Evolutionary conservation across 805 yeast genomes (phyloP).

Genomic region (Candida maesae): DNA sequence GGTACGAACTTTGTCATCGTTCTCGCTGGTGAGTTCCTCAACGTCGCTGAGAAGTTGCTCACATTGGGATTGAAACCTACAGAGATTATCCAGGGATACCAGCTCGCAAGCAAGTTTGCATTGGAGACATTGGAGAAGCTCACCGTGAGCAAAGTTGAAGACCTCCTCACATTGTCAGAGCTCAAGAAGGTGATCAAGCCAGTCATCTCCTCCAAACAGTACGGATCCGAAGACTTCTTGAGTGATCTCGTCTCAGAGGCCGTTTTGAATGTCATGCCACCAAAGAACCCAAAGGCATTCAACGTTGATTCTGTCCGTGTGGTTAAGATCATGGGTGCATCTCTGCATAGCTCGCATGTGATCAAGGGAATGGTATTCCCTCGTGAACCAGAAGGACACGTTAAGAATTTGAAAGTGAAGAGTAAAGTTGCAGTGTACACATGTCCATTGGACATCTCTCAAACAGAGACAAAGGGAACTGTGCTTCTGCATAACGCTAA

Average conservation of each 20-base stretch:
- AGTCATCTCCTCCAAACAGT: slow-evolving; percentile 90
- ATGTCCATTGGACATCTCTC: slow-evolving; percentile 90
- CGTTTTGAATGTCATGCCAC: slow-evolving; percentile 72
- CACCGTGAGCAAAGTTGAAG: slow-evolving; percentile 57
- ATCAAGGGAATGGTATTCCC: slow-evolving; percentile 98
- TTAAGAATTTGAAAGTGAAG: slow-evolving; percentile 56
- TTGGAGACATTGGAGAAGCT: slow-evolving; percentile 62
- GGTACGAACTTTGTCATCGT: slow-evolving; percentile 88
- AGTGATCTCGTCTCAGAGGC: slow-evolving; percentile 83
- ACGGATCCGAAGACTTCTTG: slow-evolving; percentile 78
- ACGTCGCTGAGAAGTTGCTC: slow-evolving; percentile 79
- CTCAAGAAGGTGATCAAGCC: slow-evolving; percentile 74
- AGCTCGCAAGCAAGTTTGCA: slow-evolving; percentile 77
- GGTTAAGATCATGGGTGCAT: slow-evolving; percentile 93
- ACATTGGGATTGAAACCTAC: slow-evolving; percentile 85
- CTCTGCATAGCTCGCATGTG: slow-evolving; percentile 69
- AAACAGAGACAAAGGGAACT: slow-evolving; percentile 98
- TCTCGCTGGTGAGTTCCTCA: slow-evolving; percentile 88
- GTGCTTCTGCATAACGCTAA: slow-evolving; percentile 93
- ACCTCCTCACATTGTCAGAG: slow-evolving; percentile 50
- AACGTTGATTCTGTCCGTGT: slow-evolving; percentile 94
- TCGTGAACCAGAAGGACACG: slow-evolving; percentile 91
- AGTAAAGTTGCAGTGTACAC: slow-evolving; percentile 91
- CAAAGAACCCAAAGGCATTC: slow-evolving; percentile 56
- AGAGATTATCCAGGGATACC: slow-evolving; percentile 91